Base-by-base conservation (phyloP, 495 filamentous ascomycete genomes). In the Penicillium daleae region DNA sequence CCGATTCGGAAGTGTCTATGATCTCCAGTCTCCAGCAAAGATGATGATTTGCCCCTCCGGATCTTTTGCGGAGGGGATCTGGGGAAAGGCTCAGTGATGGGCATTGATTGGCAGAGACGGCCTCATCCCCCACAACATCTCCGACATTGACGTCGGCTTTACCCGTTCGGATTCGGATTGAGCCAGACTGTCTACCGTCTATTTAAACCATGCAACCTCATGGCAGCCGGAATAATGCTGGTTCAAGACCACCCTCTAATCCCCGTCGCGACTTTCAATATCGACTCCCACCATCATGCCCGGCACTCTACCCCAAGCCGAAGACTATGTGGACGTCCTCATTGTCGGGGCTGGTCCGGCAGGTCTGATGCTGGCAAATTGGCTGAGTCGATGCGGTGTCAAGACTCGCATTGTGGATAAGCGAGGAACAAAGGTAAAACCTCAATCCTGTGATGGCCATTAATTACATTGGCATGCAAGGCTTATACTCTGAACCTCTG, bases 261-360 rank as follows among this genome's bases (percentile, higher is more conserved):
- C 13, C 5, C 9, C 8, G 3, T 50, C 17, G 31, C 40, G n/a
- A 42, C 27, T 4, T 33, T 4, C 27, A 8, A 24, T 46, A 21
- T 22, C 42, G 22, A 5, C 8, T 26, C 17, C 19, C 4, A 33
- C 48, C 48, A 61, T 19, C 29, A 62, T 66, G 64, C 24, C 57
- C 8, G 60, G 59, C 17, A 46, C 46, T 12, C 40, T 57, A 8
- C 33, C 56, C 56, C 10, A 26, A 57, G 3, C 44, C 60, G 62
- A 64, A 35, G 59, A 48, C 51, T 39, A 62, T 48, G 61, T 66
- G 19, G 71, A 73, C 51, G 71, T 73, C 6, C 73, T 90, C 60
- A 84, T 90, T 29, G 73, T 89, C 22, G 88, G 88, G 6, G 86
- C 87, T 46, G 87, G 87, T 5, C 87, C 87, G 0, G 84, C 87